A percentile compares a stretch with the other conserved stretches of the same genome.
phyloP scores from a whole-genome alignment of 192 early-diverging fungal species.

The Neocallimastix lanati region DNA sequence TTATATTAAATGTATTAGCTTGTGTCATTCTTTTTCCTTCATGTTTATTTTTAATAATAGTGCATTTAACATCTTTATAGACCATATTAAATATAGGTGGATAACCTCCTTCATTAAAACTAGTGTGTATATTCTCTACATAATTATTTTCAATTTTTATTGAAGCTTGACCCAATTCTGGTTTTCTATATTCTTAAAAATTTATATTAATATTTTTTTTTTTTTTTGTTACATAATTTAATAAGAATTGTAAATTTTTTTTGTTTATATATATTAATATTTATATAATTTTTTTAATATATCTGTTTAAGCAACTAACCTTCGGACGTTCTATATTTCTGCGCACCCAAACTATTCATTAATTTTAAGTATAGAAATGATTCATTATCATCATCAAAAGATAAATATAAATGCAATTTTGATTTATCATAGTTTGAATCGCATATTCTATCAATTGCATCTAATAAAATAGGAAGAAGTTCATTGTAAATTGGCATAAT shows the following conservation, averaged over 20 bases:
- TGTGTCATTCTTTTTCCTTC: conserved; percentile 31
- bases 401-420: neutral
- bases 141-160: neutral
- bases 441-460: neutral
- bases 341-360: neutral
- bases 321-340: neutral
- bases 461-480: neutral
- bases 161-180: neutral
- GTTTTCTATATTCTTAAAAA: too few species aligned
- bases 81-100: neutral
- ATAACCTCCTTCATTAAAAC: neutral
- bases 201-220: too few species aligned
- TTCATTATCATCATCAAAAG: neutral
- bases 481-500: neutral
- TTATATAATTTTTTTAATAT: too few species aligned
- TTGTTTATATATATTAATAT: too few species aligned
- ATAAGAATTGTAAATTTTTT: too few species aligned
- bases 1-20: conserved; percentile 13
- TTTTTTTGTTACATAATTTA: too few species aligned
- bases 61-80: neutral
- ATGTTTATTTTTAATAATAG: conserved; percentile 4
- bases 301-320: too few species aligned
- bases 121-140: neutral
- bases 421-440: neutral
- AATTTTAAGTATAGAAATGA: neutral